Evolutionary conservation across 768 basidiomycete genomes (phyloP).

Genomic region (Mycena chlorophos): DNA sequence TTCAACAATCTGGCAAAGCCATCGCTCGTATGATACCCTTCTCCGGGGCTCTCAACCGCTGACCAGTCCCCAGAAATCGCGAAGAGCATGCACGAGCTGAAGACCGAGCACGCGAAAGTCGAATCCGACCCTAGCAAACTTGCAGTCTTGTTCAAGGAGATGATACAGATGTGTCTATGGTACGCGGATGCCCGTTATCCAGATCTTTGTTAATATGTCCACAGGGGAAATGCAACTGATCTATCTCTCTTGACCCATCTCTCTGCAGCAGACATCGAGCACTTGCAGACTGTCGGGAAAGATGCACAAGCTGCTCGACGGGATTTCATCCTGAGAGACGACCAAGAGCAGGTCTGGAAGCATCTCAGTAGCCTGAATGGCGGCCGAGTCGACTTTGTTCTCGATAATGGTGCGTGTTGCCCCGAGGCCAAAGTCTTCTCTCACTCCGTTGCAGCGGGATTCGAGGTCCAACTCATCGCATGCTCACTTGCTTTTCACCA

Average conservation of each 20-base stretch:
- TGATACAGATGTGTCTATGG: slow-evolving; percentile 92
- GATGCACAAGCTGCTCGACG: slow-evolving; percentile 78
- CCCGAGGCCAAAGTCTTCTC: background rate
- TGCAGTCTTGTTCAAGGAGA: slow-evolving; percentile 70
- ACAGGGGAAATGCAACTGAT: slow-evolving; percentile 95
- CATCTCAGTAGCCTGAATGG: slow-evolving; percentile 59
- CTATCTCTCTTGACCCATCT: slow-evolving; percentile 87
- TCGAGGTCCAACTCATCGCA: slow-evolving; percentile 58
- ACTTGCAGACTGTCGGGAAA: slow-evolving; percentile 78
- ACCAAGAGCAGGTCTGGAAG: slow-evolving; percentile 74
- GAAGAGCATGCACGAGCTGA: slow-evolving; percentile 66
- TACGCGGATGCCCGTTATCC: slow-evolving; percentile 26
- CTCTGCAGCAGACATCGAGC: slow-evolving; percentile 76
- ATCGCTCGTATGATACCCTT: slow-evolving; percentile 66
- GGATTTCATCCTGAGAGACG: slow-evolving; percentile 81
- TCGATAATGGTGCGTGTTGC: slow-evolving; percentile 76
- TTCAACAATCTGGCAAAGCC: slow-evolving; percentile 73
- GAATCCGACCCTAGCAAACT: slow-evolving; percentile 53
- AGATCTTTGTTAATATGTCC: background rate
- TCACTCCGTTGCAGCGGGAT: slow-evolving; percentile 62
- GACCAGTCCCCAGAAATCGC: slow-evolving; percentile 59
- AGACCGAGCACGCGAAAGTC: slow-evolving; percentile 46
- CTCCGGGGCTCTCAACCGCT: slow-evolving; percentile 2
- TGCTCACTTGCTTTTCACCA: background rate
- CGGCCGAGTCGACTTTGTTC: slow-evolving; percentile 79